These are phyloP conservation scores for Fusarium buharicum DNA, from an alignment of 2,329 filamentous ascomycete genomes.

Conservation along the genomic window DNA sequence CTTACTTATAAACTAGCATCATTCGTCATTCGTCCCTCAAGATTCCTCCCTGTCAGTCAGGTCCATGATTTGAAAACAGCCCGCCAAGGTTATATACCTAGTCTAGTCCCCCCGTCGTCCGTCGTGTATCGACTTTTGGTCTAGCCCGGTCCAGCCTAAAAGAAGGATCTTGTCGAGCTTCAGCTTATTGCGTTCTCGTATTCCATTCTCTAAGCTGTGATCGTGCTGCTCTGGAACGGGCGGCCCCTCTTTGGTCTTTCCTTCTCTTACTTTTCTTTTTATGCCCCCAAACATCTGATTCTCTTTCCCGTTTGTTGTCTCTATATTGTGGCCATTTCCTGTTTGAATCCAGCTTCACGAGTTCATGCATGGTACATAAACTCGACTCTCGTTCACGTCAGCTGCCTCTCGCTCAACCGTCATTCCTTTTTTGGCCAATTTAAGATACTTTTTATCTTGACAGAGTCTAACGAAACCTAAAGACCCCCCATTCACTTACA, in stretches of 20 bases:
- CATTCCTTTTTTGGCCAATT: constrained; percentile 5
- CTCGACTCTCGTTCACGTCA: constrained; percentile 8
- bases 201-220: constrained; percentile 19
- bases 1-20: constrained; percentile 8
- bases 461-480: not conserved
- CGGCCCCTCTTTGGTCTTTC: constrained; percentile 8
- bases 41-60: constrained; percentile 21
- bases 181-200: constrained; percentile 40
- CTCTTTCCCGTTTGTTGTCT: constrained; percentile 7
- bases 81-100: constrained; percentile 18
- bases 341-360: not conserved
- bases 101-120: constrained; percentile 11
- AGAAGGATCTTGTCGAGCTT: constrained; percentile 24
- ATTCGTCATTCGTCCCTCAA: constrained; percentile 26
- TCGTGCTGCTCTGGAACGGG: no score
- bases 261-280: constrained; percentile 7
- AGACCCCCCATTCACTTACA: not conserved
- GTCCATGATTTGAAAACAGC: constrained; percentile 16
- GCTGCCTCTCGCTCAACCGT: constrained; percentile 1
- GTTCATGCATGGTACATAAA: constrained; percentile 10
- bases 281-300: constrained; percentile 3
- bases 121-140: constrained; percentile 20
- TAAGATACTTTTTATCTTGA: constrained; percentile 4
- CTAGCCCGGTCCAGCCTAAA: constrained; percentile 35
- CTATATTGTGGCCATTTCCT: not conserved